A percentile compares a stretch with the other conserved stretches of the same genome.
phyloP scores from a whole-genome alignment of 1,284 basidiomycete genomes.

The Ganoderma resinaceum region DNA sequence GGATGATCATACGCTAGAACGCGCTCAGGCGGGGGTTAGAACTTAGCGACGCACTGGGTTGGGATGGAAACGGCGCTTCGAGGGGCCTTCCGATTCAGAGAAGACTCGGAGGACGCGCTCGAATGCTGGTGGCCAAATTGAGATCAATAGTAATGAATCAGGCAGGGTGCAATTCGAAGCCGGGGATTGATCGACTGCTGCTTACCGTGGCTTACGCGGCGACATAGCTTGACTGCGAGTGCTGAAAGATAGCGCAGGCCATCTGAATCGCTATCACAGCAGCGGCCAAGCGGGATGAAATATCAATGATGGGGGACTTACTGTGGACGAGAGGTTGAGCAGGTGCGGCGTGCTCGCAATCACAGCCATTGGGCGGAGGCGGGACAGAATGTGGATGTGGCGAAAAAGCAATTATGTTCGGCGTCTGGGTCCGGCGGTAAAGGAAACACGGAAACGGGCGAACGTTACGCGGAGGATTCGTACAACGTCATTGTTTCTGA shows the following conservation, averaged over 20 bases:
- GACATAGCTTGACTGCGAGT: neutral
- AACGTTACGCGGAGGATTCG: neutral
- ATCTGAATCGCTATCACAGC: neutral
- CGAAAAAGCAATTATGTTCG: neutral
- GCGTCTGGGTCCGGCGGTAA: neutral
- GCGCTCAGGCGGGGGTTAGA: neutral
- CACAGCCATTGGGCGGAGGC: neutral
- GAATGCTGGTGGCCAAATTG: neutral
- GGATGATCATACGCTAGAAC: neutral
- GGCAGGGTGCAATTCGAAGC: neutral
- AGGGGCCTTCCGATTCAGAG: neutral
- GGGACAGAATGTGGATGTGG: neutral
- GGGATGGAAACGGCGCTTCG: neutral
- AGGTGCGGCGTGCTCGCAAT: neutral
- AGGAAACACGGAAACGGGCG: neutral
- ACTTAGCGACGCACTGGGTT: too few species aligned
- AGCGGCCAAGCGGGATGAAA: too few species aligned
- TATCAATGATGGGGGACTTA: neutral
- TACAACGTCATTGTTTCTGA: neutral
- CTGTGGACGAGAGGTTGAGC: neutral
- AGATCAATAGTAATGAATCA: neutral
- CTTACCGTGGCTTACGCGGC: neutral
- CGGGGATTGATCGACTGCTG: too few species aligned
- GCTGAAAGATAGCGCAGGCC: neutral
- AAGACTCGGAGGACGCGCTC: neutral